phyloP scores from a whole-genome alignment of 2,329 filamentous ascomycete species.

The Diaporthe batatas region DNA sequence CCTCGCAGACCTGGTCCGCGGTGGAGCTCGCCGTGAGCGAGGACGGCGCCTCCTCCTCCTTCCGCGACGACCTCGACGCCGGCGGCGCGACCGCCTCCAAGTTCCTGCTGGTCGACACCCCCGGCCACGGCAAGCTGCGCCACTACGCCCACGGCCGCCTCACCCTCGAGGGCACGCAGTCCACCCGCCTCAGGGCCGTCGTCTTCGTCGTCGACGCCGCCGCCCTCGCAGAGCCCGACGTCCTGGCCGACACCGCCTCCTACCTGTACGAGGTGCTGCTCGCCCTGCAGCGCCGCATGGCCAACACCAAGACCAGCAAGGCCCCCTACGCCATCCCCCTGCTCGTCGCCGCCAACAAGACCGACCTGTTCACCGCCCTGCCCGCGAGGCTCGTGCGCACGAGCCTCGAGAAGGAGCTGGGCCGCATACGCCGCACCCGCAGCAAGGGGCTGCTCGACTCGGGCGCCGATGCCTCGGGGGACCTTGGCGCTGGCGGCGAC shows the following conservation, averaged over 20 bases:
- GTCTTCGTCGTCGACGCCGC: constrained; percentile 93
- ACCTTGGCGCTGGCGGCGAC: constrained; percentile 69
- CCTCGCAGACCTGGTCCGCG: constrained; percentile 63
- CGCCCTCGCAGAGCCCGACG: constrained; percentile 69
- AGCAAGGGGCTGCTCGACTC: constrained; percentile 87
- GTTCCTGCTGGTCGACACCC: constrained; percentile 87
- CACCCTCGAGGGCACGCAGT: constrained; percentile 49
- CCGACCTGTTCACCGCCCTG: constrained; percentile 93
- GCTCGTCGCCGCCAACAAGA: constrained; percentile 92
- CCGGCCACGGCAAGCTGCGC: constrained; percentile 94
- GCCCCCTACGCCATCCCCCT: constrained; percentile 75
- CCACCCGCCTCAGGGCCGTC: constrained; percentile 73
- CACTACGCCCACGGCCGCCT: constrained; percentile 72
- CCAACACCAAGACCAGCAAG: constrained; percentile 57
- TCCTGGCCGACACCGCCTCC: constrained; percentile 79
- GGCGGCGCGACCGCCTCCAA: constrained; percentile 70
- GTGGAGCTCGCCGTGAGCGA: constrained; percentile 69
- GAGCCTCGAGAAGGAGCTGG: constrained; percentile 84
- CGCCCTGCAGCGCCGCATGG: constrained; percentile 77
- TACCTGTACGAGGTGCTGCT: constrained; percentile 95
- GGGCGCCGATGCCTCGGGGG: constrained; percentile 72
- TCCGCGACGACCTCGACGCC: constrained; percentile 68
- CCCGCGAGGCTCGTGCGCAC: constrained; percentile 81
- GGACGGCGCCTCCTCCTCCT: constrained; percentile 60
- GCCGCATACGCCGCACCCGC: constrained; percentile 79